Conservation (phyloP, 495 filamentous ascomycete genomes). For the Penicillium odoratum region DNA sequence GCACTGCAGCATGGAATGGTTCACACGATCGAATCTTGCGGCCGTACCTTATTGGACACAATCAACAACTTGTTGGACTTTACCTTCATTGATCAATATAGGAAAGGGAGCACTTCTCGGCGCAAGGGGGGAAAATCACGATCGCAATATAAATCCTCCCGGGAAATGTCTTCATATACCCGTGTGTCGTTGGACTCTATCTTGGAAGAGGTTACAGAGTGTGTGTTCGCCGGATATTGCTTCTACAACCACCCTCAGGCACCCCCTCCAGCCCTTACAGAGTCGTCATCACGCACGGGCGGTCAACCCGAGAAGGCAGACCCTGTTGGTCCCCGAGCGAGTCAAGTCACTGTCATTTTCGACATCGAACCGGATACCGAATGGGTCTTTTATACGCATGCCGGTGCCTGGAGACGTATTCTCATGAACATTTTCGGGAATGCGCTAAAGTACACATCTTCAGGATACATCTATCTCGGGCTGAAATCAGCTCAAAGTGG, state of each 20-base stretch:
- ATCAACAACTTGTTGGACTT: slow-evolving; percentile 67
- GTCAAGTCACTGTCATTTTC: slow-evolving; percentile 50
- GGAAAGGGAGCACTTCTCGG: slow-evolving; percentile 46
- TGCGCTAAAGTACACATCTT: slow-evolving; percentile 45
- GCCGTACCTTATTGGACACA: slow-evolving; percentile 65
- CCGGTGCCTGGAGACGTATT: slow-evolving; percentile 58
- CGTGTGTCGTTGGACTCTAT: slow-evolving; percentile 47
- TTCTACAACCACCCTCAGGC: slow-evolving; percentile 28
- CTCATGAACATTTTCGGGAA: slow-evolving; percentile 51
- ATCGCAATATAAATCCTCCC: slow-evolving; percentile 38
- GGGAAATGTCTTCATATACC: slow-evolving; percentile 15
- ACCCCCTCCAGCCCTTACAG: neutral
- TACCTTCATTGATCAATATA: slow-evolving; percentile 32
- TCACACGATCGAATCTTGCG: slow-evolving; percentile 65
- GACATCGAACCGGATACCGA: slow-evolving; percentile 52
- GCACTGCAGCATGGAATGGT: slow-evolving; percentile 57
- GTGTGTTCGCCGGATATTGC: slow-evolving; percentile 53
- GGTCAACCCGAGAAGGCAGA: neutral
- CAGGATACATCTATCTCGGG: slow-evolving; percentile 38
- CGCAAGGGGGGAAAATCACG: slow-evolving; percentile 51
- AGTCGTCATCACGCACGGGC: neutral
- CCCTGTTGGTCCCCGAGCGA: slow-evolving; percentile 9
- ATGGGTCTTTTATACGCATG: slow-evolving; percentile 58
- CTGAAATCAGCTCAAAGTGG: slow-evolving; percentile 26
- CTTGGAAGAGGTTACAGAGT: slow-evolving; percentile 60